Conservation (phyloP, 1,284 basidiomycete genomes). For the Cutaneotrichosporon sp. region DNA sequence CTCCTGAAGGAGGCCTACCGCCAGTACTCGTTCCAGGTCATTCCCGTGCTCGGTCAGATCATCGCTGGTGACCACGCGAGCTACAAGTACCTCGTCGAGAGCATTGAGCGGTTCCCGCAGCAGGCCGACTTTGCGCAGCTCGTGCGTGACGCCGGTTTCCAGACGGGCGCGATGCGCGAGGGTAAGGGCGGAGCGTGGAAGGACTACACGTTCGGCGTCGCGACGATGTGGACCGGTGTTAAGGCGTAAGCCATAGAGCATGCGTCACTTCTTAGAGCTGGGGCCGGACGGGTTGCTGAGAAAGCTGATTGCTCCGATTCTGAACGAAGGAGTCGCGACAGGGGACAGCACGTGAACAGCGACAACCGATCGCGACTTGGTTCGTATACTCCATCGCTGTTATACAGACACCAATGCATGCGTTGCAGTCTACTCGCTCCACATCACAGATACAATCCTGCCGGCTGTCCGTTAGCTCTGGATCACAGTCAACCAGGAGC, state of each 20-base stretch:
- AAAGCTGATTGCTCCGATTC: neutral
- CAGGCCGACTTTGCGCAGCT: slow-evolving; percentile 88
- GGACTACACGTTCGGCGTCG: slow-evolving; percentile 81
- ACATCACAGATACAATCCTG: slow-evolving; percentile 47
- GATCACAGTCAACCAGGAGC: neutral
- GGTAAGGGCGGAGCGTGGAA: slow-evolving; percentile 84
- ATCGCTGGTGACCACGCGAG: slow-evolving; percentile 92
- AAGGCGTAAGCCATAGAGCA: slow-evolving; percentile 55
- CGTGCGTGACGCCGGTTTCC: slow-evolving; percentile 69
- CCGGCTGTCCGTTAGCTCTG: slow-evolving; percentile 29
- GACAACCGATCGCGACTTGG: too few species aligned
- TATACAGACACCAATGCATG: slow-evolving; percentile 14
- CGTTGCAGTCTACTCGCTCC: slow-evolving; percentile 10
- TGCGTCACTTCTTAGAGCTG: slow-evolving; percentile 1
- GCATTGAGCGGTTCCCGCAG: slow-evolving; percentile 89
- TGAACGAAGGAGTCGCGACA: too few species aligned
- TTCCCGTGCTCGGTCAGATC: slow-evolving; percentile 91
- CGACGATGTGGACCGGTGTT: slow-evolving; percentile 78
- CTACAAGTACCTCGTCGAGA: slow-evolving; percentile 97
- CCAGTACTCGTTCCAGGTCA: slow-evolving; percentile 93
- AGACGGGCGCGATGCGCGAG: slow-evolving; percentile 67
- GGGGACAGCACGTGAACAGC: too few species aligned
- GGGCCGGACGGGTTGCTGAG: neutral
- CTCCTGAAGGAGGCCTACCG: slow-evolving; percentile 85
- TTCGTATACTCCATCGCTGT: neutral